Base-by-base conservation (phyloP, 257 asterid species). In the Solanum gracilifrons region DNA sequence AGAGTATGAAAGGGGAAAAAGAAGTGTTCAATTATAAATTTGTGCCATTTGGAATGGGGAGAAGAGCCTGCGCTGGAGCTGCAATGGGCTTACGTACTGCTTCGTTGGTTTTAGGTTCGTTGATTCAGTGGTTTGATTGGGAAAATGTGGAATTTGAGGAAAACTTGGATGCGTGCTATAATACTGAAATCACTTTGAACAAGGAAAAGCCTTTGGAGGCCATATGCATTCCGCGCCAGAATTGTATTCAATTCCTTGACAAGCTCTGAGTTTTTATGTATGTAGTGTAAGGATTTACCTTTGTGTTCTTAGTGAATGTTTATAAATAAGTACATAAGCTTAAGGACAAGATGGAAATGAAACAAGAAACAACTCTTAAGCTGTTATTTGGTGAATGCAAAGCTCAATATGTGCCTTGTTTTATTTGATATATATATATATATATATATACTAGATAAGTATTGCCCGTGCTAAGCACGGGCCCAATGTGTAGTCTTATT, bases 61-160 rank as follows among this genome's bases (percentile, higher is more conserved):
- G 97, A 72, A 88, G 97, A 85, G 91, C 94, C 0, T 94, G 95
- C 43, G 91, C 95, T 13, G 97, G 95, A 64, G 86, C 87, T 5
- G 86, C 55, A 7, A 84, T 94, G 92, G 95, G 90, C 4, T 6
- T 92, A 58, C 83, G 94, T 29, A 85, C 88, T 13, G 90, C 89
- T 15, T 85, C 92, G 1, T 71, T 94, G 90, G 94, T 90, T 4
- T 29, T 94, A 79, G 96, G 94, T 18, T 89, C 90, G 6, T 79
- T 92, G 23, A 83, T 94, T 33, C 95, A 94, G 88, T 94, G 95
- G 85, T 92, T 93, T 74, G 91, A 94, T 10, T 93, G 93, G 96
- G 89, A 89, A 35, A 91, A 82, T 27, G 79, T 83, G 1, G 68
- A 32, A 3, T 5, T 37, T 1, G 25, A 71, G 23, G 90, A 83